Base-by-base conservation (phyloP, 2,329 filamentous ascomycete species). In the Tolypocladium ovalisporum region DNA sequence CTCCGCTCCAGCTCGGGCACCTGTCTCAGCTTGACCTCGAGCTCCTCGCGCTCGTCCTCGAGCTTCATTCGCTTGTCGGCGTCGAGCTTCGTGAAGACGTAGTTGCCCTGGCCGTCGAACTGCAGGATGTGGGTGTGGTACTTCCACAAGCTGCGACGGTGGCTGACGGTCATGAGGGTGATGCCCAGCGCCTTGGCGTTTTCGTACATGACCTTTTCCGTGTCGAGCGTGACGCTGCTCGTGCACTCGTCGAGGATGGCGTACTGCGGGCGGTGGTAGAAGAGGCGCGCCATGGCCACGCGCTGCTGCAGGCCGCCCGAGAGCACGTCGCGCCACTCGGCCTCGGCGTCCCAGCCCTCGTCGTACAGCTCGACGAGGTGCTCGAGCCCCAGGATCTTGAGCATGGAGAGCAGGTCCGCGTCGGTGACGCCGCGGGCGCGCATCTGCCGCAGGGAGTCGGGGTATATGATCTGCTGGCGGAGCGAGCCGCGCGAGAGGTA, bases 221-320 rank as follows among this genome's bases (percentile, higher is more conserved):
- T 91, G 64, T 97, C 93, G 34, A 97, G 80, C 19, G 95, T 97
- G n/a, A 99, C 90, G 55, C 86, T 90, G 57, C 87, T 92, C 8
- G 94, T 99, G 73, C 94, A 99, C 75, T 99, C 94, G 70, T 99
- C 94, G 40, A 99, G 78, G 63, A 99, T 99, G 13, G 94, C 94
- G 71, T 96, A 97, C 65, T 88, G 87, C 0, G 93, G 93, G 12
- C 85, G 81, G 73, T 97, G 93, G 73, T 97, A 97, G 73, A 97
- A 97, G 22, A 96, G 81, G 0, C 94, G 82, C 0, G 94, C 94
- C 90, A 97, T 97, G 59, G 94, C 94, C 27, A 99, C 89, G 55
- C 94, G 88, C 76, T 99, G 94, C 75, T 99, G 94, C 24, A 97
- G 79, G 8, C 94, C 94, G 15, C 90, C 90, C 0, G 90, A 96